Percentiles rank a stretch among this genome's conserved stretches.
These are phyloP conservation scores for Tricholoma hemisulphureum DNA, from an alignment of 768 basidiomycete species.

Conservation along the genomic window DNA sequence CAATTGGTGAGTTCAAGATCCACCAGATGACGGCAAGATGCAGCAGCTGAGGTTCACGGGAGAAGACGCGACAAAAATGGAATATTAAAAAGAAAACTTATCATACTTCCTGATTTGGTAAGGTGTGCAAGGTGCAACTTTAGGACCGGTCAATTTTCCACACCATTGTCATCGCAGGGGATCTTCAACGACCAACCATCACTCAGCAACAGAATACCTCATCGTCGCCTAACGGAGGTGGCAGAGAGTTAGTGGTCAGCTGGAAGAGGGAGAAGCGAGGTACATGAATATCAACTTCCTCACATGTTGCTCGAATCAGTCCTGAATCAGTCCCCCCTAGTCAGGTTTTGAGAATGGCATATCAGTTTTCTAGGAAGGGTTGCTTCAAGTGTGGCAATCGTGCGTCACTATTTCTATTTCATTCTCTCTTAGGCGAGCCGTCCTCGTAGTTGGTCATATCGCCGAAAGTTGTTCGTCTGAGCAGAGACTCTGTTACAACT, in stretches of 20 bases:
- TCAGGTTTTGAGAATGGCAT: conserved; percentile 64
- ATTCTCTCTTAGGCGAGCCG: background rate
- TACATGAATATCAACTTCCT: conserved; percentile 3
- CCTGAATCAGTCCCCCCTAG: conserved; percentile 30
- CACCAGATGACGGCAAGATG: conserved; percentile 2
- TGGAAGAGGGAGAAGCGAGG: conserved; percentile 77
- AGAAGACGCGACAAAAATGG: conserved; percentile 3
- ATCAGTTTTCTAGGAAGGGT: conserved; percentile 81
- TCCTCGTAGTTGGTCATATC: conserved; percentile 77
- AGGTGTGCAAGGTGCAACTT: conserved; percentile 5
- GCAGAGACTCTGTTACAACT: conserved; percentile 91
- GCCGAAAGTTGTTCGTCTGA: conserved; percentile 90
- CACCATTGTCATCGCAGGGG: conserved; percentile 6
- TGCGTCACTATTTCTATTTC: conserved; percentile 39
- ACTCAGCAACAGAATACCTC: conserved; percentile 42
- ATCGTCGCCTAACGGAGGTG: conserved; percentile 62
- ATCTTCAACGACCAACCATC: conserved; percentile 32
- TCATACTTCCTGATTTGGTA: background rate
- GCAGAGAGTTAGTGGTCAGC: conserved; percentile 65
- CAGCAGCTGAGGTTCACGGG: conserved; percentile 16
- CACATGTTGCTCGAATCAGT: conserved; percentile 1
- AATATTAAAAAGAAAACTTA: background rate
- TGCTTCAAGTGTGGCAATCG: conserved; percentile 94
- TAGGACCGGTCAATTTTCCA: conserved; percentile 27
- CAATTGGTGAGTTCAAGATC: background rate